Evolutionary conservation across 148 eudicot genomes (phyloP).

Genomic region (Chenopodium berlandieri): DNA sequence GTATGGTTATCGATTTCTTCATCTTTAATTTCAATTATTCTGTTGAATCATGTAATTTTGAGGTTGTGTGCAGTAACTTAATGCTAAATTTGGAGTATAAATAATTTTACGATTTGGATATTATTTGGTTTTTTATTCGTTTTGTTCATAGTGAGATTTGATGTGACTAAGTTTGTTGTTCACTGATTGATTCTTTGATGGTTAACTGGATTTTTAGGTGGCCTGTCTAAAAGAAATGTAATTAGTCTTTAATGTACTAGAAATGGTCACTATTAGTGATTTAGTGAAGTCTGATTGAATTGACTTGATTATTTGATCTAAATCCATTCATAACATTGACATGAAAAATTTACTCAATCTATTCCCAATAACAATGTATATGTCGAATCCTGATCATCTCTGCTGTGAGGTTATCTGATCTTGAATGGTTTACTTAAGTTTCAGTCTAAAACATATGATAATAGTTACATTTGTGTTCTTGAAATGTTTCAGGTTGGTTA

Average conservation of each 20-base stretch:
- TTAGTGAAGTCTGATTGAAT: not conserved
- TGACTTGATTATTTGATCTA: no score
- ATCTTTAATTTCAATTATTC: no score
- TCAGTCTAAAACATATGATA: no score
- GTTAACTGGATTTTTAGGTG: not conserved
- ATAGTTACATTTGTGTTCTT: not conserved
- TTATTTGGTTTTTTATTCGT: not conserved
- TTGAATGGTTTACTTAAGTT: not conserved
- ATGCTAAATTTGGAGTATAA: not conserved
- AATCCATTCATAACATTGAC: no score
- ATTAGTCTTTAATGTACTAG: not conserved
- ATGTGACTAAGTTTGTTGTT: not conserved
- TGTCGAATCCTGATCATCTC: no score
- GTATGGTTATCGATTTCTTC: conserved; percentile 35
- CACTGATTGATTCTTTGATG: not conserved
- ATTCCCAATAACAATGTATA: no score
- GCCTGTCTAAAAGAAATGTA: not conserved
- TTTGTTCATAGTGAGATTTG: not conserved
- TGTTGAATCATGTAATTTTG: not conserved
- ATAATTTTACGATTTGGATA: not conserved
- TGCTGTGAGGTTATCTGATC: not conserved
- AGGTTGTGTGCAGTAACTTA: not conserved
- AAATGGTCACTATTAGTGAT: not conserved
- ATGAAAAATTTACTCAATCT: no score
- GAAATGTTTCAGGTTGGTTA: not conserved